Evolutionary conservation across 306 rosid species (phyloP).

Genomic region (Comarum palustre): DNA sequence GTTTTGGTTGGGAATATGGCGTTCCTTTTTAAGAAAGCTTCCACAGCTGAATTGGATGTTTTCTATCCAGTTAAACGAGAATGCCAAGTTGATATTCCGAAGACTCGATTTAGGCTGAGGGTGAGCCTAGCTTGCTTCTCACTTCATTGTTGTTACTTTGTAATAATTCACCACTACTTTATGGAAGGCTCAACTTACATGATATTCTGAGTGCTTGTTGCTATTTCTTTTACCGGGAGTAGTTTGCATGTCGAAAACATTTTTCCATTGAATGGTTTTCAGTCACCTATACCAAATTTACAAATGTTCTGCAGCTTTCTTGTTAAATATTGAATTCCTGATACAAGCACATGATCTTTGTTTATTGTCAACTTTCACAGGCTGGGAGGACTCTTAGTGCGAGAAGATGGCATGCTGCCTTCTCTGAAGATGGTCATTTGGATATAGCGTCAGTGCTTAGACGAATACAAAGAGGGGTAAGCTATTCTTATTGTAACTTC

Average conservation of each 20-base stretch:
- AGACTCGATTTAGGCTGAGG: constrained; percentile 80
- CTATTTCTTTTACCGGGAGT: background rate
- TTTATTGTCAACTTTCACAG: constrained; percentile 43
- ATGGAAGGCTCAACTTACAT: background rate
- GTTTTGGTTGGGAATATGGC: constrained; percentile 30
- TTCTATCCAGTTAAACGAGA: constrained; percentile 48
- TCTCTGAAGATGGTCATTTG: constrained; percentile 73
- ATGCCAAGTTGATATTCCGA: constrained; percentile 47
- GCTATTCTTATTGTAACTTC: background rate
- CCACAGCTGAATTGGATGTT: constrained; percentile 42
- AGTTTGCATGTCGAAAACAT: background rate
- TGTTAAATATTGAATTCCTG: background rate
- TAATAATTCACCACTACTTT: background rate
- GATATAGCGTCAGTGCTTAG: constrained; percentile 81
- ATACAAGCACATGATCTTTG: background rate
- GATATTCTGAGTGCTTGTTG: background rate
- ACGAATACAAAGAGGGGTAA: constrained; percentile 92
- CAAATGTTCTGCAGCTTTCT: constrained; percentile 5
- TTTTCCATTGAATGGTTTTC: constrained; percentile 2
- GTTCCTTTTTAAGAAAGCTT: constrained; percentile 27
- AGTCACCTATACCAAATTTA: background rate
- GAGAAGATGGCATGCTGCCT: constrained; percentile 87
- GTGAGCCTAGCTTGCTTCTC: constrained; percentile 35
- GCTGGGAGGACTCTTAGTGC: constrained; percentile 88
- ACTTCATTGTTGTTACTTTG: background rate